Base-by-base conservation (phyloP, 768 basidiomycete species). In the Russula ochroleuca region DNA sequence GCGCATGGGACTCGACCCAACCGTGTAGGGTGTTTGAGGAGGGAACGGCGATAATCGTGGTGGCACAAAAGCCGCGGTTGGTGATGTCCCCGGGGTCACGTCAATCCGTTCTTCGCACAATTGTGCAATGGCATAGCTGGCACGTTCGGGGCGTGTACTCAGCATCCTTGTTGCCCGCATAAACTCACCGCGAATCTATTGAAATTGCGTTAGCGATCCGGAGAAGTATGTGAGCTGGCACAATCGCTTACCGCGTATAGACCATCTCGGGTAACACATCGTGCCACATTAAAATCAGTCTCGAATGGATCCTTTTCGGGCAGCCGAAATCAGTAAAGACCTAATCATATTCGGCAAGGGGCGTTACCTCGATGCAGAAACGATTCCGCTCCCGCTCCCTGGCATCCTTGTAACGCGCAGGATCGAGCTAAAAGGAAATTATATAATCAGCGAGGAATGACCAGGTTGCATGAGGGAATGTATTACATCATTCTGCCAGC, bases 241-340 rank as follows among this genome's bases (percentile, higher is more conserved):
- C 38, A 41, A 23, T 15, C 28, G 72, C 84, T 70, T 71, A 95
- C 95, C 47, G 92, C 93, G 71, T 97, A 98, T 60, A 99, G 79
- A 3, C 96, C 96, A 73, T 99, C 96, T 70, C 88, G 90, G 19
- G 96, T 98, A 21, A 98, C 96, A 68, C 95, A 98, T 69, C 96
- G 83, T 10, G 94, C 90, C 52, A 99, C 96, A 69, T 99, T 99
- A 76, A 90, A 99, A 70, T 93, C 87, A n/a, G 81, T 82, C 73
- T 98, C 96, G 71, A 99, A 99, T 3, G 96, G 96, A 77, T 99
- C 96, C 93, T 97, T 58, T 48, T 37, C 28, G 35, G 28, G 9
- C 5, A 28, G 33, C 17, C n/a, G 31, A 40, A 51, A 56, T 55
- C 41, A 61, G 48, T 28, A 45, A 23, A 37, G 13, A 8, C 25